Base-by-base conservation (phyloP, 2,329 filamentous ascomycete genomes). In the Arthrobotrys pseudoclavata region DNA sequence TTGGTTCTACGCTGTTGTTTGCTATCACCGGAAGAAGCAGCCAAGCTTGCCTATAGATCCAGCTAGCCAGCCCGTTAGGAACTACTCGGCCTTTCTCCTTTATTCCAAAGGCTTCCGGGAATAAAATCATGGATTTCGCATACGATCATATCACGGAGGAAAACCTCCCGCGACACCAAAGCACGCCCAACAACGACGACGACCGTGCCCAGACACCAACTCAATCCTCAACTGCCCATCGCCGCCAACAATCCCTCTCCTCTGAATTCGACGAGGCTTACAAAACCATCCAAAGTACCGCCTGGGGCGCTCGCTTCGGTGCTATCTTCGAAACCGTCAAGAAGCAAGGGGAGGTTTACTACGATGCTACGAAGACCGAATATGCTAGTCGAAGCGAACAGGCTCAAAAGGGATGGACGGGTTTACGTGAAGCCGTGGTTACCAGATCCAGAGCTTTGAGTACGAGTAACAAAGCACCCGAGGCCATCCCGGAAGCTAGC, bases 111-210 rank as follows among this genome's bases (percentile, higher is more conserved):
- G 42, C 42, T 18, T 22, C n/a, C 40, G 29, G 24, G 12, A 12
- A n/a, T n/a, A 37, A 40, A 57, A 10, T n/a, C 40, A 98, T 99
- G 96, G 96, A 99, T 88, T 87, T 96, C 82, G 94, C 94, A 52
- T 99, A 98, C 88, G 96, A 99, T 83, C 94, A 97, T 84, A 97
- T 98, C 82, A 91, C 93, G 83, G 93, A 97, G 86, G 91, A 96
- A 83, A 88, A 89, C 63, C 88, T 92, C 79, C 86, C 88, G 45
- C 88, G 89, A 81, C 86, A 90, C 71, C 82, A 86, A 76, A 86
- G 88, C 79, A 81, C 83, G 34, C 83, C 85, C 79, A 85, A 86
- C 78, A 85, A 86, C 78, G 85, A 85, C 50, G 84, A 84, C 55
- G 83, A 86, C 60, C 75, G 79, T 10, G 79, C 80, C 85, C 69